These are phyloP conservation scores for Aristolochia contorta DNA, from an alignment of 164 flowering plant genomes.

Conservation along the genomic window DNA sequence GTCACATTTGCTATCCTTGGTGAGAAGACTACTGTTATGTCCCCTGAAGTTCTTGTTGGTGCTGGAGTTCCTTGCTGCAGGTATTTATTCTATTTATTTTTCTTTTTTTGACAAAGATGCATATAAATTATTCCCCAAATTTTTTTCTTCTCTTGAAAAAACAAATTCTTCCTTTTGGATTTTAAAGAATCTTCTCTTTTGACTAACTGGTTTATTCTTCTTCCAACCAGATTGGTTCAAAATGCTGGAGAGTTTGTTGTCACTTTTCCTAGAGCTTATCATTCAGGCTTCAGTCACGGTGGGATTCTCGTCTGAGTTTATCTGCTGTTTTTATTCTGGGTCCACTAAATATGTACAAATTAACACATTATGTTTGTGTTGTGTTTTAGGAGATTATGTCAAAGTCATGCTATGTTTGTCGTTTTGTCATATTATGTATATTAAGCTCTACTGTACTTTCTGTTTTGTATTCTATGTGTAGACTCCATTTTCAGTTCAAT, in stretches of 20 bases:
- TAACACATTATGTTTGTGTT: too few relatives aligned
- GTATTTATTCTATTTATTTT: conserved; percentile 23
- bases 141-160: too few relatives aligned
- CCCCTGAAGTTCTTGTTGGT: conserved; percentile 83
- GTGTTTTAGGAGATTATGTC: too few relatives aligned
- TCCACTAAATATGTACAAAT: too few relatives aligned
- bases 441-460: too few relatives aligned
- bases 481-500: too few relatives aligned
- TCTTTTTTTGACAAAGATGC: not conserved
- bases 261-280: conserved; percentile 98
- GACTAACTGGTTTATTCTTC: conserved; percentile 12
- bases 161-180: too few relatives aligned
- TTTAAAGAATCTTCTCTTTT: not conserved
- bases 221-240: conserved; percentile 75
- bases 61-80: conserved; percentile 99
- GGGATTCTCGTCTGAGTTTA: conserved; percentile 13
- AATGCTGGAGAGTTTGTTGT: conserved; percentile 98
- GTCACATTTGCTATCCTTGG: conserved; percentile 92
- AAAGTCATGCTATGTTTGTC: too few relatives aligned
- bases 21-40: conserved; percentile 95
- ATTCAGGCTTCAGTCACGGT: conserved; percentile 99
- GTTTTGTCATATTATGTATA: too few relatives aligned
- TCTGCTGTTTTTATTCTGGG: conserved; percentile 1
- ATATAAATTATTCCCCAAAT: too few relatives aligned
- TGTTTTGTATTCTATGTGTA: too few relatives aligned